A percentile compares a stretch with the other conserved stretches of the same genome.
Conservation (phyloP, 2,329 filamentous ascomycete species). For the Aaosphaeria pasadenensis region DNA sequence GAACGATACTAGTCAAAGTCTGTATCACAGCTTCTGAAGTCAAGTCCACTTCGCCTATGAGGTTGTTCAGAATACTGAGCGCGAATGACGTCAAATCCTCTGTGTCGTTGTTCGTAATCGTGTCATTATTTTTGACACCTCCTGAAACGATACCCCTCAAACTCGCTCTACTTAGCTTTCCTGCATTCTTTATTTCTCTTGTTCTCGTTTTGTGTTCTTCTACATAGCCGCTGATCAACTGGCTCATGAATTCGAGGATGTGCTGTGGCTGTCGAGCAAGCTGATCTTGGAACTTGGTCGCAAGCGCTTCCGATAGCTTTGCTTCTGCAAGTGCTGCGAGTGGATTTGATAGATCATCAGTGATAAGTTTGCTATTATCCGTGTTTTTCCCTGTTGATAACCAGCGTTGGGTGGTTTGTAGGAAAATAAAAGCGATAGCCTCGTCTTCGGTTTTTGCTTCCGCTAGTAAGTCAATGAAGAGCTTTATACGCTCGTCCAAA, state of each 20-base stretch:
- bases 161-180: conserved; percentile 21
- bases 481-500: conserved; percentile 22
- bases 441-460: conserved; percentile 55
- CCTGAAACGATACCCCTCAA: conserved; percentile 22
- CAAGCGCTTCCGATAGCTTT: conserved; percentile 63
- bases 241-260: conserved; percentile 61
- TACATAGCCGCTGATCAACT: conserved; percentile 51
- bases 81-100: conserved; percentile 41
- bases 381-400: conserved; percentile 32
- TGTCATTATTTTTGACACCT: neutral
- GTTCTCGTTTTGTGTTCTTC: conserved; percentile 46
- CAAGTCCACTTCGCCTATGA: conserved; percentile 34
- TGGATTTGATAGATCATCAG: conserved; percentile 39
- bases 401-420: conserved; percentile 59
- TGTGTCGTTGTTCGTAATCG: conserved; percentile 16
- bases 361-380: conserved; percentile 10
- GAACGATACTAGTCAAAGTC: neutral
- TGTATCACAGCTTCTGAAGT: conserved; percentile 5
- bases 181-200: conserved; percentile 21
- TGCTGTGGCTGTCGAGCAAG: conserved; percentile 63
- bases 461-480: conserved; percentile 38
- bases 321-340: conserved; percentile 54
- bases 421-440: conserved; percentile 57
- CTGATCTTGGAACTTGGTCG: conserved; percentile 61
- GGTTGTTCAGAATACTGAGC: conserved; percentile 38